Conservation (phyloP, 805 yeast genomes). For the Candida verbasci region DNA sequence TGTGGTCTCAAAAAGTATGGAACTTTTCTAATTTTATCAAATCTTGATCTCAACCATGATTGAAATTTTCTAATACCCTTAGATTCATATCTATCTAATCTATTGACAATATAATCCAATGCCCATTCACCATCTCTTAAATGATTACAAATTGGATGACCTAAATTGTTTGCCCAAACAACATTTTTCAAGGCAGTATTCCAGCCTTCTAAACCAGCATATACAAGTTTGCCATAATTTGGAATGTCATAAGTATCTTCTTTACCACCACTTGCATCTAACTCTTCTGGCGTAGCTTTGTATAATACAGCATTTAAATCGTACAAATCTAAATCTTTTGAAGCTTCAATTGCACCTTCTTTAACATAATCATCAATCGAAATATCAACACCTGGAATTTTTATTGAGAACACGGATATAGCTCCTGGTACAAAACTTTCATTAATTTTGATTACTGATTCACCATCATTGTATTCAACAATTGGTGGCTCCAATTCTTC, state of each 20-base stretch:
- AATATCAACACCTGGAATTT: constrained; percentile 60
- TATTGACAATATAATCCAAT: constrained; percentile 61
- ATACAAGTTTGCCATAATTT: constrained; percentile 63
- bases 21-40: constrained; percentile 55
- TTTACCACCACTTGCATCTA: constrained; percentile 68
- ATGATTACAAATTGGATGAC: constrained; percentile 79
- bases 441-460: constrained; percentile 56
- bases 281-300: constrained; percentile 81
- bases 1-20: constrained; percentile 85
- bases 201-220: constrained; percentile 96
- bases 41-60: constrained; percentile 65
- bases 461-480: constrained; percentile 41
- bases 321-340: constrained; percentile 52
- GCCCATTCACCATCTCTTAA: constrained; percentile 88
- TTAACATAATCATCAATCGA: constrained; percentile 64
- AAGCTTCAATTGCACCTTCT: constrained; percentile 73
- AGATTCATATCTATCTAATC: constrained; percentile 56
- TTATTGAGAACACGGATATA: constrained; percentile 76
- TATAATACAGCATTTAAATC: constrained; percentile 75
- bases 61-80: constrained; percentile 52
- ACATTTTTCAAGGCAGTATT: constrained; percentile 59
- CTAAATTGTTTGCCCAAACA: constrained; percentile 67
- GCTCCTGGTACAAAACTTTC: constrained; percentile 81
- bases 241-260: constrained; percentile 79
- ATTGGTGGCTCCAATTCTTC: constrained; percentile 47